Conservation (phyloP, 1,284 basidiomycete species). For the Neotropicomus parvogracilis region DNA sequence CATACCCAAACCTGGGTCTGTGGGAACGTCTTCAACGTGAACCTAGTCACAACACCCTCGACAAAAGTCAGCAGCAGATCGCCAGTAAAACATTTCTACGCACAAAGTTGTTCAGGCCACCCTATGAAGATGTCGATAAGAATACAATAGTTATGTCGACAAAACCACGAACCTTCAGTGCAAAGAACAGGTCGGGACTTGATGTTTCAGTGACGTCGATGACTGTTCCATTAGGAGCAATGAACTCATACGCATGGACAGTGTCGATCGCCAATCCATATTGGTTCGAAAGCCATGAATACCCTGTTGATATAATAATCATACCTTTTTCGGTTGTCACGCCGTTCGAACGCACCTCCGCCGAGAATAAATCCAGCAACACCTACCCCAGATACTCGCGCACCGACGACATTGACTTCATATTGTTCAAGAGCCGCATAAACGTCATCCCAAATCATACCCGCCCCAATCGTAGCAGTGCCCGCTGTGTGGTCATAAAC, state of each 20-base stretch:
- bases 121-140: constrained; percentile 28
- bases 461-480: constrained; percentile 42
- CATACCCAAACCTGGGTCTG: constrained; percentile 58
- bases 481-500: constrained; percentile 38
- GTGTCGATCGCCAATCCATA: constrained; percentile 50
- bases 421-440: constrained; percentile 46
- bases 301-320: constrained; percentile 12
- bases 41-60: constrained; percentile 60
- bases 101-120: constrained; percentile 61
- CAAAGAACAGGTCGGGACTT: constrained; percentile 46
- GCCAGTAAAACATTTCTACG: constrained; percentile 14
- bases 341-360: constrained; percentile 52
- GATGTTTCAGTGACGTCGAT: constrained; percentile 37
- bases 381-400: constrained; percentile 49
- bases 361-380: constrained; percentile 54
- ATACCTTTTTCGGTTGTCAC: constrained; percentile 13
- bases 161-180: constrained; percentile 36
- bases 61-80: neutral
- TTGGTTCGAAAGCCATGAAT: constrained; percentile 22
- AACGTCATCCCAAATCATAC: constrained; percentile 56
- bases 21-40: constrained; percentile 50
- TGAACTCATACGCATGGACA: constrained; percentile 44
- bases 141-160: neutral
- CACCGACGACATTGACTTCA: constrained; percentile 51
- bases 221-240: constrained; percentile 40